These are phyloP conservation scores for Thelonectria olida DNA, from an alignment of 2,329 filamentous ascomycete species.

Conservation along the genomic window DNA sequence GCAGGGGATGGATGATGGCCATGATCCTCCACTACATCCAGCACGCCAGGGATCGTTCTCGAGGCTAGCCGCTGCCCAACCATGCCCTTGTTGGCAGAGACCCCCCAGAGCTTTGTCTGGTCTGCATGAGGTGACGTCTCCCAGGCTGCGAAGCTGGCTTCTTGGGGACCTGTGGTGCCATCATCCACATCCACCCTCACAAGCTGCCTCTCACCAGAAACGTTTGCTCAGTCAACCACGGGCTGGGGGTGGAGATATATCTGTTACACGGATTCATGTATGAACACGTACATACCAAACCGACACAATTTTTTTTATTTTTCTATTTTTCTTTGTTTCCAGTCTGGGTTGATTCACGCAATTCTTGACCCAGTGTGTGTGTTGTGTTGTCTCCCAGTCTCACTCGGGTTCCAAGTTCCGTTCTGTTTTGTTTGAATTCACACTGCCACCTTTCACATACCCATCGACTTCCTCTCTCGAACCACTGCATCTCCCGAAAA, in stretches of 20 bases:
- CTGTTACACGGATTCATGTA: slow-evolving; percentile 30
- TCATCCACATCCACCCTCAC: slow-evolving; percentile 18
- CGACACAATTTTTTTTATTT: neutral
- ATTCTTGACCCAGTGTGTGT: neutral
- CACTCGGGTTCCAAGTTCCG: neutral
- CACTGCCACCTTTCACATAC: neutral
- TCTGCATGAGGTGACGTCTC: slow-evolving; percentile 22
- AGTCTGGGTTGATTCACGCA: slow-evolving; percentile 4
- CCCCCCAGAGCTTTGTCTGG: too few relatives aligned
- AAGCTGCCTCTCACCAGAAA: neutral
- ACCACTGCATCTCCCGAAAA: slow-evolving; percentile 3
- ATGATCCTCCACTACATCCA: too few relatives aligned
- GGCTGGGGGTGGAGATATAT: slow-evolving; percentile 15
- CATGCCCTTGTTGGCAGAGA: too few relatives aligned
- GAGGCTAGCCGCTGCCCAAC: too few relatives aligned
- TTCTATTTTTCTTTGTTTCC: neutral
- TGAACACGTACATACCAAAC: slow-evolving; percentile 26
- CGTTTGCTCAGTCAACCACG: slow-evolving; percentile 17
- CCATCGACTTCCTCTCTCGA: neutral
- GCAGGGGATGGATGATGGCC: too few relatives aligned
- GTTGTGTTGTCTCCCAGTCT: neutral
- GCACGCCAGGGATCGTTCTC: slow-evolving; percentile 22
- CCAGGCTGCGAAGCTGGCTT: slow-evolving; percentile 7
- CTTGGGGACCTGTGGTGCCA: slow-evolving; percentile 12
- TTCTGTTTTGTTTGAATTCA: neutral